A percentile compares a stretch with the other conserved stretches of the same genome.
phyloP scores from a whole-genome alignment of 768 basidiomycete genomes.

The Tulasnella sp. region DNA sequence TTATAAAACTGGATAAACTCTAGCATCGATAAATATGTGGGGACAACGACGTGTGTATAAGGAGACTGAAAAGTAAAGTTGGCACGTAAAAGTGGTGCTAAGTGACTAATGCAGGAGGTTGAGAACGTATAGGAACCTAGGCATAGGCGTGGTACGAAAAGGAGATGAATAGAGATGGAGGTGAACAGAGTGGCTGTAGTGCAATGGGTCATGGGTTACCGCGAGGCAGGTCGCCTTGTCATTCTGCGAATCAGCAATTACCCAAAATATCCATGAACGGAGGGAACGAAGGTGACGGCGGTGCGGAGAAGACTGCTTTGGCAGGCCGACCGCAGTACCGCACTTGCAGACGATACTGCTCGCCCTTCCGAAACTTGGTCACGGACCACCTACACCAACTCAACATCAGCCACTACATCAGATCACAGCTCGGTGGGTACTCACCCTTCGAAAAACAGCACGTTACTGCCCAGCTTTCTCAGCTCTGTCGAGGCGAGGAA shows the following conservation, averaged over 20 bases:
- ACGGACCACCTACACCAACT: conserved; percentile 12
- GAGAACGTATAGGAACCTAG: no score
- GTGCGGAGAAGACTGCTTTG: neutral
- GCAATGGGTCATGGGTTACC: no score
- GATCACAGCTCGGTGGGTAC: neutral
- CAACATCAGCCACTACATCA: neutral
- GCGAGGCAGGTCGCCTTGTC: no score
- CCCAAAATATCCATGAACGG: conserved; percentile 8
- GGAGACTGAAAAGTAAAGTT: no score
- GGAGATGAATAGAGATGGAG: no score
- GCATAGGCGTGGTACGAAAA: no score
- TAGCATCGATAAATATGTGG: no score
- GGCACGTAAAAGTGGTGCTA: no score
- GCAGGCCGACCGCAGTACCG: conserved; percentile 15
- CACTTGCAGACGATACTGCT: conserved; percentile 12
- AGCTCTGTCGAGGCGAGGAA: conserved; percentile 5
- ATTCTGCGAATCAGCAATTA: neutral
- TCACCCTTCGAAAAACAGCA: conserved; percentile 17
- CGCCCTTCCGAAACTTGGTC: conserved; percentile 12
- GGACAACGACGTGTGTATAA: no score
- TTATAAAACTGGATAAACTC: no score
- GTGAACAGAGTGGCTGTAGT: no score
- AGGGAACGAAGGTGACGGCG: neutral
- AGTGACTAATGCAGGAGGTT: no score
- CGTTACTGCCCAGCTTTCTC: neutral